These are phyloP conservation scores for Solanum microdontum DNA, from an alignment of 257 asterid genomes.

Conservation along the genomic window DNA sequence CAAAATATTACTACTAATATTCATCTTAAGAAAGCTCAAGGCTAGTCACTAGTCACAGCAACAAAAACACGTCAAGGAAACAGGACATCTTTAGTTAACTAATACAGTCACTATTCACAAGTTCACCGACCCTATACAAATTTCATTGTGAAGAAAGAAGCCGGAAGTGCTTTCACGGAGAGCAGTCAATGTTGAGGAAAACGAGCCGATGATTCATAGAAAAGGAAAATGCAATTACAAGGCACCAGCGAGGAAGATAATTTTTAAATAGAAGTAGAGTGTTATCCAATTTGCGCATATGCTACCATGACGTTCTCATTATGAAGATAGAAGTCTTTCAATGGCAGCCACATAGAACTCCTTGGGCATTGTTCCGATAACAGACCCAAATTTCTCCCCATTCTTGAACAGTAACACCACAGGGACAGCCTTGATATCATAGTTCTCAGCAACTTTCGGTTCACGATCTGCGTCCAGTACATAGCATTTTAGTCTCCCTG, in stretches of 20 bases:
- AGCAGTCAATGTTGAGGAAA: not conserved
- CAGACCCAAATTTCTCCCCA: slow-evolving; percentile 51
- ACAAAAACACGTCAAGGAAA: not conserved
- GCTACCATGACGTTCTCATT: not conserved
- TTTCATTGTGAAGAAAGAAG: not conserved
- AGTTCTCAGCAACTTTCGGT: slow-evolving; percentile 46
- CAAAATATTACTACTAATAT: not conserved
- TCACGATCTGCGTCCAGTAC: slow-evolving; percentile 62
- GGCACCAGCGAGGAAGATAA: not conserved
- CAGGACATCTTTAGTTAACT: not conserved
- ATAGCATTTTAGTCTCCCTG: slow-evolving; percentile 64
- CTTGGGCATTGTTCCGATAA: slow-evolving; percentile 88
- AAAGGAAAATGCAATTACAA: not conserved
- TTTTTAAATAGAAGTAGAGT: not conserved
- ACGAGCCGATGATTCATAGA: not conserved
- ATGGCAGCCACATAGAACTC: slow-evolving; percentile 73
- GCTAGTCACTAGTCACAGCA: not conserved
- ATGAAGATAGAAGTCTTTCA: slow-evolving; percentile 51
- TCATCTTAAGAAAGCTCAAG: not conserved
- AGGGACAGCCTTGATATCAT: slow-evolving; percentile 78
- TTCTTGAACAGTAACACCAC: slow-evolving; percentile 77
- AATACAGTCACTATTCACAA: not conserved
- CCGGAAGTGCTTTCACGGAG: not conserved
- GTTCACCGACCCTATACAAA: not conserved
- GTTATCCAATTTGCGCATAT: not conserved